Evolutionary conservation across 176 grass and related monocot species (phyloP).

Genomic region (Metroxylon sagu): DNA sequence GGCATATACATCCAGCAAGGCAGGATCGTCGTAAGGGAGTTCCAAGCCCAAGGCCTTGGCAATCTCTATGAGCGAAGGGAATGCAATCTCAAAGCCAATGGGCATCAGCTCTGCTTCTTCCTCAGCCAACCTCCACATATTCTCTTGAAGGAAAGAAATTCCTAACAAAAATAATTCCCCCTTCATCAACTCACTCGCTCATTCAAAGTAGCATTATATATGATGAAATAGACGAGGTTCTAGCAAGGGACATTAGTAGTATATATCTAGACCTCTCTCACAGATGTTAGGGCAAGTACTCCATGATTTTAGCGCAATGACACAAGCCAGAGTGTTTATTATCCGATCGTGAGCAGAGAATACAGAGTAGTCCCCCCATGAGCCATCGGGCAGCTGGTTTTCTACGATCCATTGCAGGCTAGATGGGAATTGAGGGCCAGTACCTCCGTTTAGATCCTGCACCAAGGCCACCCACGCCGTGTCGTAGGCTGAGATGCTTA

Average conservation of each 20-base stretch:
- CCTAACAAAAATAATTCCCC: slow-evolving; percentile 13
- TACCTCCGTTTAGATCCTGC: slow-evolving; percentile 8
- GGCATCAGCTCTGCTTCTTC: slow-evolving; percentile 63
- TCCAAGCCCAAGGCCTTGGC: slow-evolving; percentile 44
- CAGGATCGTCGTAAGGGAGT: slow-evolving; percentile 48
- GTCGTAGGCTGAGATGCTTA: slow-evolving; percentile 50
- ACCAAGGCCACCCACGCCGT: slow-evolving; percentile 58
- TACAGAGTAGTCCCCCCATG: slow-evolving; percentile 40
- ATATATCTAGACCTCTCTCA: slow-evolving; percentile 26
- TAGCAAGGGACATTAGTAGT: not conserved
- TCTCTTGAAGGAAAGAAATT: slow-evolving; percentile 47
- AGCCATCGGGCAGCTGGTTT: slow-evolving; percentile 45
- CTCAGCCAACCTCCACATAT: slow-evolving; percentile 62
- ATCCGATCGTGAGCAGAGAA: slow-evolving; percentile 47
- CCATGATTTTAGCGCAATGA: slow-evolving; percentile 59
- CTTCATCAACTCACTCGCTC: no score
- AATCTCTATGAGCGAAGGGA: slow-evolving; percentile 73
- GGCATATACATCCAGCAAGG: slow-evolving; percentile 42
- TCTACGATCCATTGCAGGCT: slow-evolving; percentile 47
- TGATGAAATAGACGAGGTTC: not conserved
- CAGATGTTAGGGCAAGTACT: slow-evolving; percentile 25
- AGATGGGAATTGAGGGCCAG: slow-evolving; percentile 37
- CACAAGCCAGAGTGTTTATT: slow-evolving; percentile 52
- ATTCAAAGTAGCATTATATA: no score
- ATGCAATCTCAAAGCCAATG: slow-evolving; percentile 93